These are phyloP conservation scores for Solanum pennellii DNA, from an alignment of 257 asterid genomes.

Conservation along the genomic window DNA sequence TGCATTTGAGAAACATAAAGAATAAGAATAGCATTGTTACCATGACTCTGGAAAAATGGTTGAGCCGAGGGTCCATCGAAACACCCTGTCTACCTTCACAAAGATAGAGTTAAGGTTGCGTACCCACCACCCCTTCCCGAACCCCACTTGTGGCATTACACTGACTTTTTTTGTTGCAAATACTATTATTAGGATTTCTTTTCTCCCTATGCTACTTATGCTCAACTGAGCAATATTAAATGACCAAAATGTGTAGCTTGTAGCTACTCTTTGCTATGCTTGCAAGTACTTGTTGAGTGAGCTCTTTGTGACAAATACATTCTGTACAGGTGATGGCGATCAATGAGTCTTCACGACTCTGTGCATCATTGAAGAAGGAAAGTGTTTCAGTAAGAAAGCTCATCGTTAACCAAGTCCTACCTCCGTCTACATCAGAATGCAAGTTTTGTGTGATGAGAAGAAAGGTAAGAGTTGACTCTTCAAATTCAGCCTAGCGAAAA, in stretches of 20 bases:
- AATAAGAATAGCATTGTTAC: neutral
- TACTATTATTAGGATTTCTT: neutral
- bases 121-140: neutral
- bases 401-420: conserved; percentile 53
- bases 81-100: neutral
- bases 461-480: conserved; percentile 32
- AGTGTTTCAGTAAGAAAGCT: conserved; percentile 60
- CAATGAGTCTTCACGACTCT: conserved; percentile 57
- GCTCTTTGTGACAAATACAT: conserved; percentile 1
- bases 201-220: neutral
- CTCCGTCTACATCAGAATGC: conserved; percentile 55
- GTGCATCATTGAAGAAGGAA: conserved; percentile 61
- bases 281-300: neutral
- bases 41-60: neutral
- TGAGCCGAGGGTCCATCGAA: neutral
- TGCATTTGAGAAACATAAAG: neutral
- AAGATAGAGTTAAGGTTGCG: neutral
- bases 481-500: neutral
- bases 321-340: conserved; percentile 60
- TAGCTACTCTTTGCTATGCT: neutral
- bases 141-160: neutral
- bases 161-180: neutral
- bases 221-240: neutral
- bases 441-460: conserved; percentile 63
- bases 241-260: neutral